Conservation (phyloP, 169 alveolate species). For the Blepharisma undulans region DNA sequence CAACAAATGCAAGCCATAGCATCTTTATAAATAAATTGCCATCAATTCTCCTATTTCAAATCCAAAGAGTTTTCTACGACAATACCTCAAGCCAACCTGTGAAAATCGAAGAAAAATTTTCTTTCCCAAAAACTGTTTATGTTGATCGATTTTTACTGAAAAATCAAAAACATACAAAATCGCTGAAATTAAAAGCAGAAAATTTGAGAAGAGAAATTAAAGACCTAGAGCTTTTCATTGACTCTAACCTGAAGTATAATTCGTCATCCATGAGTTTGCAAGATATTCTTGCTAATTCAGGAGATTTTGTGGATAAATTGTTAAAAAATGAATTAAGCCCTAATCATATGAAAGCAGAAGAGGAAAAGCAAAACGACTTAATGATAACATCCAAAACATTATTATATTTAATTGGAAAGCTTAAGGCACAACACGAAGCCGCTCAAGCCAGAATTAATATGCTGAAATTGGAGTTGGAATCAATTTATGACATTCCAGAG, state of each 20-base stretch:
- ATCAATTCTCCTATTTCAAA: constrained; percentile 16
- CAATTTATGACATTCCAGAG: neutral
- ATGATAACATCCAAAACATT: neutral
- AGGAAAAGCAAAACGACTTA: neutral
- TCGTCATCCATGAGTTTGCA: neutral
- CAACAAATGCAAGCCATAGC: neutral
- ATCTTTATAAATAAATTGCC: constrained; percentile 23
- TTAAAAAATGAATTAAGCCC: neutral
- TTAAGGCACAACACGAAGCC: neutral
- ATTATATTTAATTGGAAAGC: neutral
- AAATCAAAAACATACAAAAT: constrained; percentile 28
- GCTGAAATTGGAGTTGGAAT: constrained; percentile 16
- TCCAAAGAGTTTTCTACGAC: constrained; percentile 6
- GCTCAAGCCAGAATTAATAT: neutral
- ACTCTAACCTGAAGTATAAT: neutral
- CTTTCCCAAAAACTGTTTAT: constrained; percentile 58
- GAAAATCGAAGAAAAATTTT: constrained; percentile 40
- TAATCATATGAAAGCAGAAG: neutral
- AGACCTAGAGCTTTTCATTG: neutral
- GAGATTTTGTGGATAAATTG: neutral
- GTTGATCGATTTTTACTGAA: constrained; percentile 59
- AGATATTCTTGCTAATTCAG: neutral
- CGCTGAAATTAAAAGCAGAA: neutral
- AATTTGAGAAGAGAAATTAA: neutral
- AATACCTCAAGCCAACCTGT: neutral